Percentiles rank a stretch among this genome's conserved stretches.
Evolutionary conservation across 176 grass and related monocot species (phyloP).

Genomic region (Carex scoparia): DNA sequence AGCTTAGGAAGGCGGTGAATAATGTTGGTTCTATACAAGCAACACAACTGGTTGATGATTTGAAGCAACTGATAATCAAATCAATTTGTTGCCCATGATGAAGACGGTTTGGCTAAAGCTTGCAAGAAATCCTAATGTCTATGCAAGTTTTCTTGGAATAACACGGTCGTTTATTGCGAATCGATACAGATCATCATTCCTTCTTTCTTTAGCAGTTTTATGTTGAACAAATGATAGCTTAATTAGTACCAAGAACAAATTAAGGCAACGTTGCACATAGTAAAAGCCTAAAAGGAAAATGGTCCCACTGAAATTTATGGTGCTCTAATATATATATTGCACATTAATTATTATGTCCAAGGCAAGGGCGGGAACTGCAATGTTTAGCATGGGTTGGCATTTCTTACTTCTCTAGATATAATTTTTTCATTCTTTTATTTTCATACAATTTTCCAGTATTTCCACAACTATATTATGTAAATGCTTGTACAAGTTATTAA

Average conservation of each 20-base stretch:
- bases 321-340: neutral
- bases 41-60: neutral
- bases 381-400: conserved; percentile 70
- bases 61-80: conserved; percentile 26
- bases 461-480: neutral
- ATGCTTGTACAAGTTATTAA: neutral
- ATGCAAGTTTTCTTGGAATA: conserved; percentile 65
- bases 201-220: neutral
- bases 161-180: conserved; percentile 51
- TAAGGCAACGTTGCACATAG: neutral
- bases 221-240: neutral
- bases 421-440: neutral
- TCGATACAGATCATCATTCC: conserved; percentile 25
- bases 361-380: conserved; percentile 53
- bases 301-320: neutral
- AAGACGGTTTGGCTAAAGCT: conserved; percentile 55
- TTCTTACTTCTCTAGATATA: neutral
- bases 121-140: conserved; percentile 57
- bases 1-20: conserved; percentile 45
- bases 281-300: neutral
- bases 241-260: neutral
- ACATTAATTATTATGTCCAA: conserved; percentile 73
- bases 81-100: conserved; percentile 28
- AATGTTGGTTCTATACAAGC: neutral
- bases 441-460: neutral